Evolutionary conservation across 2,329 filamentous ascomycete species (phyloP).

Genomic region (Alternaria sp.): DNA sequence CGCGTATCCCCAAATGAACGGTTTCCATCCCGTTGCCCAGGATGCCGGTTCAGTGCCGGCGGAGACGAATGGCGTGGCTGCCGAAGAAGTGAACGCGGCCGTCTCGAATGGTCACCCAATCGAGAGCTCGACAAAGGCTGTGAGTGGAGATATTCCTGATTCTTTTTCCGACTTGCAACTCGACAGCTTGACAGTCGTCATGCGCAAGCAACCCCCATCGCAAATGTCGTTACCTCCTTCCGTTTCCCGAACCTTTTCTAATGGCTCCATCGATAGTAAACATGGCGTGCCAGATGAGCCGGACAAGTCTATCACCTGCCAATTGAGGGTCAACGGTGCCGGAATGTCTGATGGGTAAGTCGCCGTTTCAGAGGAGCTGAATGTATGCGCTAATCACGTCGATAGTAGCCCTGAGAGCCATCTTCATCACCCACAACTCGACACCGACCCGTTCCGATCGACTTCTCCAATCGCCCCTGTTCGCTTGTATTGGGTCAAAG

Average conservation of each 20-base stretch:
- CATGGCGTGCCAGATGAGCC: slow-evolving; percentile 57
- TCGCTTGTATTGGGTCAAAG: slow-evolving; percentile 59
- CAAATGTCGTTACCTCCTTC: slow-evolving; percentile 41
- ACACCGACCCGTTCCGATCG: slow-evolving; percentile 25
- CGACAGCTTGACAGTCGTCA: slow-evolving; percentile 60
- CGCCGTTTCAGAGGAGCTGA: not conserved
- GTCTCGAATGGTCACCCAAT: slow-evolving; percentile 34
- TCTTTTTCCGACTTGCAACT: slow-evolving; percentile 62
- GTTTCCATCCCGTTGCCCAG: slow-evolving; percentile 28
- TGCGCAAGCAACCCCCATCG: slow-evolving; percentile 51
- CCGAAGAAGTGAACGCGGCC: slow-evolving; percentile 30
- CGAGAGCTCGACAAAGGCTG: slow-evolving; percentile 40
- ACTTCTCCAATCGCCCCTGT: slow-evolving; percentile 24
- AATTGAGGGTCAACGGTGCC: slow-evolving; percentile 46
- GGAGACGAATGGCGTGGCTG: slow-evolving; percentile 30
- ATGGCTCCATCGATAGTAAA: slow-evolving; percentile 62
- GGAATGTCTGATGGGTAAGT: slow-evolving; percentile 40
- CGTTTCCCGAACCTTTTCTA: slow-evolving; percentile 59
- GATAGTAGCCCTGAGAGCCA: slow-evolving; percentile 30
- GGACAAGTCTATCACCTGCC: slow-evolving; percentile 49
- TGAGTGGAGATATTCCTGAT: slow-evolving; percentile 46
- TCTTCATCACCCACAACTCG: slow-evolving; percentile 24
- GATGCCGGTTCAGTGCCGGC: slow-evolving; percentile 12
- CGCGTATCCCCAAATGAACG: slow-evolving; percentile 37
- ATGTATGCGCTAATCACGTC: slow-evolving; percentile 21